These are phyloP conservation scores for Paramecium sexaurelia DNA, from an alignment of 73 alveolate genomes.

Conservation along the genomic window DNA sequence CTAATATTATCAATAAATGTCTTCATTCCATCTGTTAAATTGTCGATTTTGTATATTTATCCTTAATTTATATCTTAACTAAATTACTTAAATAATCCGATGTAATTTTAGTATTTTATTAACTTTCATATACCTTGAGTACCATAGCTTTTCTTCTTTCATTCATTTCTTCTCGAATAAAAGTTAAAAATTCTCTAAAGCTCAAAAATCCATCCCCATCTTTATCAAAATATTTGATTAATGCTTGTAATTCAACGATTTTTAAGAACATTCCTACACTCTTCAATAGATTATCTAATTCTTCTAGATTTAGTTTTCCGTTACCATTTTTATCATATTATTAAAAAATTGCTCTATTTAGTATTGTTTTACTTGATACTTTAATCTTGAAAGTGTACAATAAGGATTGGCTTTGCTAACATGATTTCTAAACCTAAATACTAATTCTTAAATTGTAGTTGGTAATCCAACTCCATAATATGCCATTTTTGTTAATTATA, in stretches of 20 bases:
- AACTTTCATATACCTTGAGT: background rate
- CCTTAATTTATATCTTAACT: background rate
- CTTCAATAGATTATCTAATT: slow-evolving; percentile 11
- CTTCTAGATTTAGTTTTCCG: slow-evolving; percentile 39
- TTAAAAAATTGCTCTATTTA: background rate
- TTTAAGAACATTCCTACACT: slow-evolving; percentile 38
- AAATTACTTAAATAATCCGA: background rate
- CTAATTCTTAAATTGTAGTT: slow-evolving; percentile 29
- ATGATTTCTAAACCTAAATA: slow-evolving; percentile 41
- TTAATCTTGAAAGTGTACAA: slow-evolving; percentile 32
- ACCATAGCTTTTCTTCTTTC: slow-evolving; percentile 53
- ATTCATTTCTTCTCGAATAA: slow-evolving; percentile 25
- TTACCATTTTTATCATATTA: slow-evolving; percentile 32
- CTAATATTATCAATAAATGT: slow-evolving; percentile 33
- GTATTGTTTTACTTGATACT: background rate
- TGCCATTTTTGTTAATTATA: background rate
- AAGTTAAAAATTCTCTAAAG: slow-evolving; percentile 6
- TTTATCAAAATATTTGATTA: slow-evolving; percentile 33
- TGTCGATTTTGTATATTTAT: slow-evolving; percentile 4
- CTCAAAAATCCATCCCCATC: slow-evolving; percentile 11
- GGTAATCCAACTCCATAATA: slow-evolving; percentile 45
- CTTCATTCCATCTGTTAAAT: slow-evolving; percentile 10
- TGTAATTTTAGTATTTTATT: background rate
- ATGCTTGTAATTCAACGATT: slow-evolving; percentile 19
- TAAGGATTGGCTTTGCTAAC: slow-evolving; percentile 44